Evolutionary conservation across 495 filamentous ascomycete genomes (phyloP).

Genomic region (Platismatia glauca): DNA sequence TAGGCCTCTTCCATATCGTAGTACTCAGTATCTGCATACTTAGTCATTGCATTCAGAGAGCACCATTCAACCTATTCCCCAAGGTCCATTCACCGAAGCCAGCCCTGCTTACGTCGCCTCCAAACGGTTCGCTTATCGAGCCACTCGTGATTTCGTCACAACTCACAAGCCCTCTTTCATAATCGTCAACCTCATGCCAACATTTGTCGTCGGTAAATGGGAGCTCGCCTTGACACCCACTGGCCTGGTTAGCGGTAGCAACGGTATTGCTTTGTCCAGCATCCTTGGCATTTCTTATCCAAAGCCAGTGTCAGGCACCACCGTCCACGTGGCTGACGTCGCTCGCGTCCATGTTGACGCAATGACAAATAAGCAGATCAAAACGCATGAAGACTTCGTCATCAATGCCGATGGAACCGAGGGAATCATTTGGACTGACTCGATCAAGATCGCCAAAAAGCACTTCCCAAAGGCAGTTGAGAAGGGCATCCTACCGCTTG

Average conservation of each 20-base stretch:
- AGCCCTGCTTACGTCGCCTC: neutral
- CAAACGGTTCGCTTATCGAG: neutral
- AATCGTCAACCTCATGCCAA: neutral
- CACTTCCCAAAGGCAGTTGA: neutral
- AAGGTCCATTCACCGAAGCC: neutral
- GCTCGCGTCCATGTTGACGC: neutral
- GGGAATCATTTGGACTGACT: neutral
- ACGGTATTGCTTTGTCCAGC: neutral
- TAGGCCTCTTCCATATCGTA: neutral
- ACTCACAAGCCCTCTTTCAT: neutral
- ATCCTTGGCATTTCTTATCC: neutral
- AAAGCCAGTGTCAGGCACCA: neutral
- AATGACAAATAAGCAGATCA: neutral
- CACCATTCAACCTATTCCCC: neutral
- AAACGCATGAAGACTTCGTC: neutral
- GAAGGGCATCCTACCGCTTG: neutral
- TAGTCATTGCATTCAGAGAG: neutral
- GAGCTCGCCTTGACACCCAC: neutral
- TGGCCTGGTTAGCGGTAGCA: neutral
- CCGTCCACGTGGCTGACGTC: neutral
- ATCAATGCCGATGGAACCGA: neutral
- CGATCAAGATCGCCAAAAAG: neutral
- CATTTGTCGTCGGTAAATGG: neutral
- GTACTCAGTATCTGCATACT: neutral
- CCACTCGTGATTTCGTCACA: neutral